Evolutionary conservation across 805 yeast genomes (phyloP).

Genomic region (Candida pini): DNA sequence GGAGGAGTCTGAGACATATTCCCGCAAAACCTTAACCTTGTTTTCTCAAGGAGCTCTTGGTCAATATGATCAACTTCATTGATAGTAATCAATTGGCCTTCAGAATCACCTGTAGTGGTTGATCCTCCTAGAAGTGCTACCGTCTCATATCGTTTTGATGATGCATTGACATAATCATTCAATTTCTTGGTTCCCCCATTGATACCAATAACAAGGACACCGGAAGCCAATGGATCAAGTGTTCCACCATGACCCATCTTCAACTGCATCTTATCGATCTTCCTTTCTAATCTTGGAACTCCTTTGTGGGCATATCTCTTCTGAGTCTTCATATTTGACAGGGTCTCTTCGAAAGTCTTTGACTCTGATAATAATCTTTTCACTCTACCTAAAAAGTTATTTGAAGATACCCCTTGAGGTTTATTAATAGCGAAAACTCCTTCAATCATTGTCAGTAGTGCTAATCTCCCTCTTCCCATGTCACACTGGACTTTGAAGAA

Average conservation of each 20-base stretch:
- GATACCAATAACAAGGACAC: conserved; percentile 87
- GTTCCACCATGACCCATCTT: conserved; percentile 99
- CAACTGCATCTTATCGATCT: conserved; percentile 50
- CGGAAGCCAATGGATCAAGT: conserved; percentile 92
- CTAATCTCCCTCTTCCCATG: too few relatives aligned
- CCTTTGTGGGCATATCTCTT: conserved; percentile 42
- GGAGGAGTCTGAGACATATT: conserved; percentile 88
- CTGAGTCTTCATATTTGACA: conserved; percentile 43
- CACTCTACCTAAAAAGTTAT: conserved; percentile 61
- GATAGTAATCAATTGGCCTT: conserved; percentile 70
- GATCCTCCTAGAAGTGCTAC: conserved; percentile 82
- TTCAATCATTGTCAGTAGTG: conserved; percentile 68
- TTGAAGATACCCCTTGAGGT: conserved; percentile 81
- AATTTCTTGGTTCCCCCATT: conserved; percentile 85
- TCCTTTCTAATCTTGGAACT: conserved; percentile 43
- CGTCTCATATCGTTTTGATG: conserved; percentile 76
- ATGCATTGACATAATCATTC: conserved; percentile 63
- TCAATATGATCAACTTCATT: conserved; percentile 55
- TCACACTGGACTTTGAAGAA: too few relatives aligned
- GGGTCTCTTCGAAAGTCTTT: conserved; percentile 47
- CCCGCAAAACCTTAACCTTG: conserved; percentile 69
- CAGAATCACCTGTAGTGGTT: conserved; percentile 91
- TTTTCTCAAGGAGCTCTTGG: conserved; percentile 40
- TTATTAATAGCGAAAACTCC: conserved; percentile 91
- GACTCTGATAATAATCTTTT: conserved; percentile 61